These are phyloP conservation scores for Agrocybe pediades DNA, from an alignment of 768 basidiomycete species.

Conservation along the genomic window DNA sequence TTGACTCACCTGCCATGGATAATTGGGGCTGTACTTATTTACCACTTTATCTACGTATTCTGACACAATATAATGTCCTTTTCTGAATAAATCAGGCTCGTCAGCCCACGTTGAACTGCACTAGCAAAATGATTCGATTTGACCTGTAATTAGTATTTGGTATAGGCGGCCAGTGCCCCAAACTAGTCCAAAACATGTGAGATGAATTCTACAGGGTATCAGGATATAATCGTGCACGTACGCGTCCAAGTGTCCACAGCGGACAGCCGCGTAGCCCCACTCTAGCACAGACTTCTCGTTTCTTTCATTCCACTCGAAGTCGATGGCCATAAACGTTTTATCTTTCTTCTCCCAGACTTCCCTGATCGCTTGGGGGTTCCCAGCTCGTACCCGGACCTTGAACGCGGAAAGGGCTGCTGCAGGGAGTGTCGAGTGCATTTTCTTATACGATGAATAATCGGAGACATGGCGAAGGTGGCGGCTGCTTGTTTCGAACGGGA, in stretches of 20 bases:
- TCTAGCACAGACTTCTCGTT: conserved; percentile 70
- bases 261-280: conserved; percentile 82
- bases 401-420: conserved; percentile 66
- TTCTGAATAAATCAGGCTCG: too few relatives aligned
- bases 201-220: conserved; percentile 5
- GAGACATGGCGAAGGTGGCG: conserved; percentile 73
- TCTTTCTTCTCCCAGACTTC: conserved; percentile 71
- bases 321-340: conserved; percentile 74
- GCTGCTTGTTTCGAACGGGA: conserved; percentile 66
- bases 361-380: conserved; percentile 64
- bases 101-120: too few relatives aligned
- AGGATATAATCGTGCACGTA: conserved; percentile 42
- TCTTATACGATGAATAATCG: conserved; percentile 70
- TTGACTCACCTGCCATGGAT: conserved; percentile 70
- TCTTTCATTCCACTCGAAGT: conserved; percentile 77
- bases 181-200: conserved; percentile 35
- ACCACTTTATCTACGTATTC: conserved; percentile 68
- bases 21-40: conserved; percentile 64
- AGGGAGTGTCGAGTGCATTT: conserved; percentile 69
- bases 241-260: conserved; percentile 72
- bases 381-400: conserved; percentile 63
- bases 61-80: conserved; percentile 73
- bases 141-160: conserved; percentile 81
- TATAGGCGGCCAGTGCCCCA: conserved; percentile 74
- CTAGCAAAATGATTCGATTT: conserved; percentile 20